Evolutionary conservation across 345 rosid genomes (phyloP), one percentile per base, ranked within the genome.

Genomic region (Syzygium oleosum): DNA sequence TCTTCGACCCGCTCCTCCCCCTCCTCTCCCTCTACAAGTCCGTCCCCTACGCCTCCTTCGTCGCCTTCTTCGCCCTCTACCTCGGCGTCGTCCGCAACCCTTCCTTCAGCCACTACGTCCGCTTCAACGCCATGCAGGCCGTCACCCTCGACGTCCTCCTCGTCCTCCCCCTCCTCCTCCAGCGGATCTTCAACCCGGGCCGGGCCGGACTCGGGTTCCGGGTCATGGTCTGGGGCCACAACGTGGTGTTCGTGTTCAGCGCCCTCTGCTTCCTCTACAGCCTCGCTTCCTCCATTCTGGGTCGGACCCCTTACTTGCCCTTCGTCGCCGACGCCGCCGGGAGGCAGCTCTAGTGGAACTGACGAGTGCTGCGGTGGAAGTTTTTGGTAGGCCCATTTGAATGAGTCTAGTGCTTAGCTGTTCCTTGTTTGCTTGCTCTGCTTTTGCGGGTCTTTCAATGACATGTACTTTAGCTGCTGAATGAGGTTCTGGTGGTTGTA

Each of bases 61-160:
- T 96, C 12, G 99, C 98, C 34, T 97, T 97, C 93, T 96, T 97
- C 84, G 99, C 93, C 17, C 91, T 97, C 22, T 97, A 96, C 84
- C 87, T 95, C n/a, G 98, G 97, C 2, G 93, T 97, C 12, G 99
- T 95, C 34, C 91, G 98, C 87, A 97, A 97, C 91, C 94, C 95
- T 14, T 91, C 91, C 52, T 92, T 97, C 89, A 93, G 92, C 85
- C 94, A 87, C 68, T 96, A 95, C 89, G 96, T 93, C 31, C 87
- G 98, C 90, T 97, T 95, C 91, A 96, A 95, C 86, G 91, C 99
- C 10, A 97, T 97, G 99, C 99, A 97, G 89, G 99, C 99, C 19
- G 94, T 97, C 77, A 93, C 98, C 46, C 88, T 97, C 49, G 99
- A 97, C 89, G 99, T 96, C 63, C 92, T 97, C n/a, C 85, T 97